Base-by-base conservation (phyloP, 805 yeast species). In the Nakazawaea wyomingensis region DNA sequence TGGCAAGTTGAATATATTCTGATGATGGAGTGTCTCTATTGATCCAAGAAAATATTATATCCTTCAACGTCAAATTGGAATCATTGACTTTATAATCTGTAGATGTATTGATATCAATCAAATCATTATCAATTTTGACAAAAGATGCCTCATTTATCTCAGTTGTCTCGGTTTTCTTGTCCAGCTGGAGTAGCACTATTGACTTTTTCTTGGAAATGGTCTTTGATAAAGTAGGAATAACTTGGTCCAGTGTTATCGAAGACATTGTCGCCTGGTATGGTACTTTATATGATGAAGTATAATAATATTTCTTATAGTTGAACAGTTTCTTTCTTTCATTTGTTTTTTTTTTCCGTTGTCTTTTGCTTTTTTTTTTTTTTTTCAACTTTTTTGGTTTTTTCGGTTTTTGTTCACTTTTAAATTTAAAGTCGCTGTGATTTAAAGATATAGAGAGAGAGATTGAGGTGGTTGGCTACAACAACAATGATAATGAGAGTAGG, bases 1-100 rank as follows among this genome's bases (percentile, higher is more conserved):
- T 39, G 16, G 43, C 43, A 14, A 44, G 27, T 31, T 44, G 39
- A 18, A 44, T 44, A 32, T 44, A 44, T 18, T 44, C 47, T 4
- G 47, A 39, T 2, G 47, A 44, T 5, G 47, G 43, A 8, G 37
- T 38, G 24, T 39, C 43, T 19, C 30, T 44, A 31, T 44, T 38
- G 21, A 44, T 2, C 40, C 43, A 44, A 26, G 39, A 39, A 27
- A 44, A 44, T 5, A 37, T 21, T 11, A 44, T 20, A 14, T 38
- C 47, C 29, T 35, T 38, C 29, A 44, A 34, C 8, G 37, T 22
- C 17, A 44, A 30, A 11, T 22, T 13, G 19, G 22, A 16, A 3
- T 26, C 47, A 13, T 29, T 34, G 27, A 44, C 33, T 13, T 29
- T 27, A 22, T 37, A 44, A 30, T 30, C 39, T 21, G 47, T 21